Base-by-base conservation (phyloP, 2,329 filamentous ascomycete genomes). In the Fonsecaea multimorphosa region DNA sequence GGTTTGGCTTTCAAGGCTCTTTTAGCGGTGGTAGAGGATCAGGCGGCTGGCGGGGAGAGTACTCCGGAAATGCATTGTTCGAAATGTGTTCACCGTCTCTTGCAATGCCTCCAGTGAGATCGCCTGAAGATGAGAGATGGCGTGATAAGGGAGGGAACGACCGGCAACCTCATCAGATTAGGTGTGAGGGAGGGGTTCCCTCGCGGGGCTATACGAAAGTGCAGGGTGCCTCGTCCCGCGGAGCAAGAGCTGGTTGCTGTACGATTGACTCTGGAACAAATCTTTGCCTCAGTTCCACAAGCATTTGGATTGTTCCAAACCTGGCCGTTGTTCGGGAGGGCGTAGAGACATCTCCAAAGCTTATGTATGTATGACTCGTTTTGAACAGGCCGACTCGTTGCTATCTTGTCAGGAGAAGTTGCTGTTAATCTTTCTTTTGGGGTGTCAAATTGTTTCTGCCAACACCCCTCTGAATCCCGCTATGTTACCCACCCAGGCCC, bases 11-110 rank as follows among this genome's bases (percentile, higher is more conserved):
- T 29, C 32, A 27, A 27, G 29, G 14, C 31, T 27, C 31, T 19
- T 51, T 54, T n/a, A 54, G 46, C 27, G 58, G 58, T 24, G 3
- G 22, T 14, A 49, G n/a, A 24, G 22, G n/a, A 27, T n/a, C 32
- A 40, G 32, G 49, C 27, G 58, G n/a, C 51, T 58, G 56, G 44
- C 53, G 40, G 36, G 53, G 31, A 44, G 31, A 19, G 34, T 14
- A 19, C 31, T 60, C 40, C 58, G 16, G 58, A 32, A 53, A 65
- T 62, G 63, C 58, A 62, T 40, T 65, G 63, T 58, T 58, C 46
- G 52, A 58, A 62, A 49, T 44, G 22, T 27, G 9, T 58, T 65
- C 57, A 65, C 63, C 63, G 63, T 32, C 63, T 46, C 40, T 44
- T 49, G 19, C 24, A 58, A 44, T 22, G 56, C 52, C 19, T 46